Percentiles rank a stretch among this genome's conserved stretches.
Evolutionary conservation across 371 early-diverging fungal species (phyloP).

Genomic region (Batrachochytrium dendrobatidis): DNA sequence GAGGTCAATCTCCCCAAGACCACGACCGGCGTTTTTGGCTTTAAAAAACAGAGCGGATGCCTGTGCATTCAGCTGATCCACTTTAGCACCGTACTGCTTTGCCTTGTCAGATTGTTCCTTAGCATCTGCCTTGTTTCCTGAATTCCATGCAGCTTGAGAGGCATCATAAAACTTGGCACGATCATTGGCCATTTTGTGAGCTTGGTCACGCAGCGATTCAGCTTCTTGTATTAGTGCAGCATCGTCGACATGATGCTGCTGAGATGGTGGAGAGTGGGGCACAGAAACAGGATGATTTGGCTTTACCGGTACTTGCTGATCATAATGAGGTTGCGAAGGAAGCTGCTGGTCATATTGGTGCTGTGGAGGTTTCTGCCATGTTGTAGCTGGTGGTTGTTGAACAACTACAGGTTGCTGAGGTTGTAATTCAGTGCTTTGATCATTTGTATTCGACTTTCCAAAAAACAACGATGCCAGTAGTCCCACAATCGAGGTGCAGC

Average conservation of each 20-base stretch:
- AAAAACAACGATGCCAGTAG: no score
- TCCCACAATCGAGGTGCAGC: no score
- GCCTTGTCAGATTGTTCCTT: conserved; percentile 16
- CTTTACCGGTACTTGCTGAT: not conserved
- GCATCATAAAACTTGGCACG: not conserved
- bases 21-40: conserved; percentile 4
- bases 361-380: no score
- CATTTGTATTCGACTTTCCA: no score
- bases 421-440: no score
- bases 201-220: not conserved
- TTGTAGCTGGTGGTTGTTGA: no score
- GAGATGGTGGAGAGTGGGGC: not conserved
- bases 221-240: not conserved
- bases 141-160: not conserved
- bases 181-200: not conserved
- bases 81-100: conserved; percentile 13
- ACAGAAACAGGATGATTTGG: not conserved
- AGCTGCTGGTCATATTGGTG: no score
- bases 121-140: conserved; percentile 14
- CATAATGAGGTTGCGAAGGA: no score
- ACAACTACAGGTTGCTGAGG: no score
- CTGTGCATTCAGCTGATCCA: conserved; percentile 10
- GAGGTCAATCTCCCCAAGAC: conserved; percentile 15
- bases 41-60: conserved; percentile 11
- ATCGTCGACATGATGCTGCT: not conserved